phyloP scores from a whole-genome alignment of 1,284 basidiomycete species.

The Irpex sp. region DNA sequence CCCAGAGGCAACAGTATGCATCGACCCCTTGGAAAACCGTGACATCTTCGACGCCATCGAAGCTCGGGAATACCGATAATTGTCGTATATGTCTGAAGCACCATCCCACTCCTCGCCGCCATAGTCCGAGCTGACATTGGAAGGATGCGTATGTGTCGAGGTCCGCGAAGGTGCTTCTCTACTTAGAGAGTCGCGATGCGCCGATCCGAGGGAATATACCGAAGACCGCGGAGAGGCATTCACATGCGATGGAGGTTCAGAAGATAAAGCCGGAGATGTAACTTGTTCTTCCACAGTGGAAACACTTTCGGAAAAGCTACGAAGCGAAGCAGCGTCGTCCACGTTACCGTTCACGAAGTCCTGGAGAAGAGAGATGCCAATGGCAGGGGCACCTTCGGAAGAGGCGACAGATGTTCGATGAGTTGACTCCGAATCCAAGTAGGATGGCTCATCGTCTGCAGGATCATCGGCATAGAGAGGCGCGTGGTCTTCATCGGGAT shows the following conservation, averaged over 20 bases:
- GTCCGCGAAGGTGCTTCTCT: constrained; percentile 4
- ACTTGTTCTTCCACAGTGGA: not conserved
- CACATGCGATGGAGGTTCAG: not conserved
- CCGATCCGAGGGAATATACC: constrained; percentile 2
- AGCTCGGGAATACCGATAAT: constrained; percentile 65
- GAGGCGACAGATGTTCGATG: constrained; percentile 27
- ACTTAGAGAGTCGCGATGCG: not conserved
- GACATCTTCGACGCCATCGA: constrained; percentile 43
- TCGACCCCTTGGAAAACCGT: constrained; percentile 26
- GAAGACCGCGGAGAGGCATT: constrained; percentile 7
- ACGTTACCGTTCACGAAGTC: constrained; percentile 33
- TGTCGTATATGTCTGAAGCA: constrained; percentile 64
- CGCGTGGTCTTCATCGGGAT: not conserved
- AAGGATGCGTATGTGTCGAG: constrained; percentile 12
- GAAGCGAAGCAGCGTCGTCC: constrained; percentile 21
- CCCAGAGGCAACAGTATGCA: constrained; percentile 19
- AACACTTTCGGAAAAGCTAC: constrained; percentile 1
- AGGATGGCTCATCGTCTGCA: constrained; percentile 15
- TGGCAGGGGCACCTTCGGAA: constrained; percentile 52
- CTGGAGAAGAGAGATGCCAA: constrained; percentile 62
- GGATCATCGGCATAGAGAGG: constrained; percentile 4
- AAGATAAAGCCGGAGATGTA: not conserved
- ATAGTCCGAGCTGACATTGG: constrained; percentile 22
- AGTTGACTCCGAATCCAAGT: constrained; percentile 20
- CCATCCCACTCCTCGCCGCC: constrained; percentile 56